Percentiles rank a stretch among this genome's conserved stretches.
Evolutionary conservation across 441 rosid species (phyloP).

Genomic region (Gossypium schwendimanii): DNA sequence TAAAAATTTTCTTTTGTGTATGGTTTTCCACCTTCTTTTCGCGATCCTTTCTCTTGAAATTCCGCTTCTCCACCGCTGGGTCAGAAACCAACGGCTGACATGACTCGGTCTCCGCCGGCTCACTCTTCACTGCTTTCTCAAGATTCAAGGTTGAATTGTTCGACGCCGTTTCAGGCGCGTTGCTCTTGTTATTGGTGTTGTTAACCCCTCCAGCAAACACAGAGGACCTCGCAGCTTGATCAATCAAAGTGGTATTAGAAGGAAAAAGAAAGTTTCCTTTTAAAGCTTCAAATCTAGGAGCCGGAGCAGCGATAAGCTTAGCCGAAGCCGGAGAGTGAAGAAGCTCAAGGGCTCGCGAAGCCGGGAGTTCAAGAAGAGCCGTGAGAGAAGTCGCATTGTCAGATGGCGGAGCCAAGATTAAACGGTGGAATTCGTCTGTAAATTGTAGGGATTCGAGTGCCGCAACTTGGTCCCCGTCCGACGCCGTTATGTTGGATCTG

Average conservation of each 20-base stretch:
- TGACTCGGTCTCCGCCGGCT: conserved; percentile 57
- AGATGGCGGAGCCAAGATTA: conserved; percentile 35
- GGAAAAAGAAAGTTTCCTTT: conserved; percentile 32
- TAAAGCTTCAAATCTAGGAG: conserved; percentile 8
- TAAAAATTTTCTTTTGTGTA: neutral
- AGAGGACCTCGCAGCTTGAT: conserved; percentile 56
- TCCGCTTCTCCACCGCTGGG: conserved; percentile 37
- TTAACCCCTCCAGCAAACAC: conserved; percentile 37
- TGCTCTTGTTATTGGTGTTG: conserved; percentile 18
- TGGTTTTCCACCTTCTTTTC: conserved; percentile 52
- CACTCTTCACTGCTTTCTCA: conserved; percentile 55
- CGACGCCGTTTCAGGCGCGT: conserved; percentile 43
- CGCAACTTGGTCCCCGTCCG: conserved; percentile 17
- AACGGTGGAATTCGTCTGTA: conserved; percentile 51
- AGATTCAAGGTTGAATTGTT: conserved; percentile 44
- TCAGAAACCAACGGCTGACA: conserved; percentile 42
- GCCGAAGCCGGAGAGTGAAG: conserved; percentile 57
- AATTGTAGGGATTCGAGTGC: conserved; percentile 54
- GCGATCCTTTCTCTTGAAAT: conserved; percentile 67
- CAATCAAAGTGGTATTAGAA: conserved; percentile 35
- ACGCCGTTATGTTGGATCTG: conserved; percentile 27
- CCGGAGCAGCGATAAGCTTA: conserved; percentile 7
- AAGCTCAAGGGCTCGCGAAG: conserved; percentile 72
- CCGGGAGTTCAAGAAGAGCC: conserved; percentile 80
- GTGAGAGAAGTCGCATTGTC: conserved; percentile 68